phyloP scores from a whole-genome alignment of 768 basidiomycete species.

The Russula sp. region DNA sequence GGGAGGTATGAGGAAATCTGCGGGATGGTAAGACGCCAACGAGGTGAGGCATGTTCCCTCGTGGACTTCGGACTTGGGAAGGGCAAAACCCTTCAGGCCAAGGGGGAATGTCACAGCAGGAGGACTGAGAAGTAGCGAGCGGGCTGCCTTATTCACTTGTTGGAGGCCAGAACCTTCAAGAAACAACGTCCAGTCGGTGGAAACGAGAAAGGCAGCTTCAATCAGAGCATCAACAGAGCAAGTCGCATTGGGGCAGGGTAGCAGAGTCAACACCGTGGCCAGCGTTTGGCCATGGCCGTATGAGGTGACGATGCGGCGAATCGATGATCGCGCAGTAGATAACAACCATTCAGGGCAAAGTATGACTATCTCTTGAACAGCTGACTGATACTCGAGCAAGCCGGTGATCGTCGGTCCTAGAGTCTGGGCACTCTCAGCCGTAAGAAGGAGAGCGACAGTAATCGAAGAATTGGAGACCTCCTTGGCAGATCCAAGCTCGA shows the following conservation, averaged over 20 bases:
- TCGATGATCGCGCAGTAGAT: conserved; percentile 8
- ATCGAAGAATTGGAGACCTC: conserved; percentile 5
- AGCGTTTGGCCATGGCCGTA: not conserved
- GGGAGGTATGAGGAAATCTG: conserved; percentile 52
- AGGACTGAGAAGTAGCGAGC: conserved; percentile 13
- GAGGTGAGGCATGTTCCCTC: conserved; percentile 23
- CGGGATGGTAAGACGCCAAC: conserved; percentile 31
- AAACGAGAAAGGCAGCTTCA: not conserved
- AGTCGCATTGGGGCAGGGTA: not conserved
- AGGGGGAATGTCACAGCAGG: conserved; percentile 19
- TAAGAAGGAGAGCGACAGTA: conserved; percentile 8
- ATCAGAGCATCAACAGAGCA: conserved; percentile 8
- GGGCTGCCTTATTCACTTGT: not conserved
- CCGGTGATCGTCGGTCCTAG: not conserved
- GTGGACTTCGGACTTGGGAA: not conserved
- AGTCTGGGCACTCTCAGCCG: not conserved
- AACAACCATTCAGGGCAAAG: conserved; percentile 19
- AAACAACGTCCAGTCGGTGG: conserved; percentile 16
- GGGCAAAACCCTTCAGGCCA: conserved; percentile 14
- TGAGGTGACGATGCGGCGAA: conserved; percentile 9
- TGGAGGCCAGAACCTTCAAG: conserved; percentile 13
- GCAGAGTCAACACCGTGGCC: conserved; percentile 6
- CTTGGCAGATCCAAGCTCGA: conserved; percentile 16
- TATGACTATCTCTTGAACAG: conserved; percentile 11
- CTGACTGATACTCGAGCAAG: conserved; percentile 1